Conservation (phyloP, 2,329 filamentous ascomycete species). For the Cercospora sp. region DNA sequence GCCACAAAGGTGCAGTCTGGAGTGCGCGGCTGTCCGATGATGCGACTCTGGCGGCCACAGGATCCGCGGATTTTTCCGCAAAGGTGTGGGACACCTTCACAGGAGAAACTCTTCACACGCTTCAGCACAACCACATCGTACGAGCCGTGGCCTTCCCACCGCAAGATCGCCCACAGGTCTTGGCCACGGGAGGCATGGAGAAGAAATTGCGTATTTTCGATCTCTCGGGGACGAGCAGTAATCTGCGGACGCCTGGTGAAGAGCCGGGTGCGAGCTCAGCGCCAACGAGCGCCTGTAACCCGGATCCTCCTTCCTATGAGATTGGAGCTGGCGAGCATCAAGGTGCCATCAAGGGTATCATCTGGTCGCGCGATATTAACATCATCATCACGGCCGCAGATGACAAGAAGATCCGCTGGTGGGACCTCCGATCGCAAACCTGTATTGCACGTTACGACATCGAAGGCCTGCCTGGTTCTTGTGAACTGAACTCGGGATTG, state of each 20-base stretch:
- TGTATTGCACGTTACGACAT: conserved; percentile 76
- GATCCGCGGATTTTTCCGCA: conserved; percentile 85
- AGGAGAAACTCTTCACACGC: conserved; percentile 81
- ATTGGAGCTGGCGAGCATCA: conserved; percentile 82
- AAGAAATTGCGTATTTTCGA: conserved; percentile 97
- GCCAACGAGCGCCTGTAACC: conserved; percentile 8
- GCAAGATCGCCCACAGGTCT: conserved; percentile 67
- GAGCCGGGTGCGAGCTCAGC: conserved; percentile 16
- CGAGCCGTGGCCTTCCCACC: conserved; percentile 81
- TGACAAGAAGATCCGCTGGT: conserved; percentile 92
- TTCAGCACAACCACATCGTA: conserved; percentile 93
- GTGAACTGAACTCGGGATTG: conserved; percentile 77
- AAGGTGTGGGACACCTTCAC: conserved; percentile 98
- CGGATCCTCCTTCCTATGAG: conserved; percentile 66
- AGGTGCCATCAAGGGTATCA: conserved; percentile 91
- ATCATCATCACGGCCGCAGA: conserved; percentile 86
- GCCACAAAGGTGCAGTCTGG: conserved; percentile 98
- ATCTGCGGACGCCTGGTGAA: conserved; percentile 20
- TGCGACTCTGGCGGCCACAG: conserved; percentile 84
- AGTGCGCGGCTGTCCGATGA: conserved; percentile 88
- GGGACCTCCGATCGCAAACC: conserved; percentile 76
- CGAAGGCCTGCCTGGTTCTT: conserved; percentile 84
- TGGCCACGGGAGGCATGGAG: conserved; percentile 92
- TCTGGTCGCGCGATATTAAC: conserved; percentile 81
- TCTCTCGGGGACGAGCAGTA: conserved; percentile 59